phyloP scores from a whole-genome alignment of 805 yeast genomes.

The Cyberlindnera maritima region DNA sequence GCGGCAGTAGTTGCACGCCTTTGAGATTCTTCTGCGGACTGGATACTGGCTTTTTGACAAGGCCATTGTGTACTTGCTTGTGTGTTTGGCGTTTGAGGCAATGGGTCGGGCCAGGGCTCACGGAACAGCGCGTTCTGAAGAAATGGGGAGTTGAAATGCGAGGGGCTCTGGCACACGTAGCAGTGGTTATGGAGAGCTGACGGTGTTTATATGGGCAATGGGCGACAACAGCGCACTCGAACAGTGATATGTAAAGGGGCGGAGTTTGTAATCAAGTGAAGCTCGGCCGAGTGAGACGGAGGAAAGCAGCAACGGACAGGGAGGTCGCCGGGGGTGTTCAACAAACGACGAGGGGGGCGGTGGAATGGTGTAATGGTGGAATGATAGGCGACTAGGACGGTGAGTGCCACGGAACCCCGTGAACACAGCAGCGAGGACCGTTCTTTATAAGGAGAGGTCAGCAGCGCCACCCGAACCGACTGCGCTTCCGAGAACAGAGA shows the following conservation, averaged over 20 bases:
- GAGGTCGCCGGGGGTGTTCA: neutral
- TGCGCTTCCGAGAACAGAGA: neutral
- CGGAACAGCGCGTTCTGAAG: neutral
- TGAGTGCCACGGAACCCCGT: neutral
- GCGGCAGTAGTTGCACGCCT: conserved; percentile 42
- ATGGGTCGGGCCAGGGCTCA: neutral
- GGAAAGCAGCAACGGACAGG: neutral
- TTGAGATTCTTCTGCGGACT: conserved; percentile 33
- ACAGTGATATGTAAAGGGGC: neutral
- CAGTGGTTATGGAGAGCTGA: neutral
- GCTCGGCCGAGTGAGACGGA: neutral
- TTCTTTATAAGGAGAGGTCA: neutral
- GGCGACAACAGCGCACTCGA: neutral
- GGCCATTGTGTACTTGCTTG: neutral
- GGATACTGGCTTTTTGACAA: neutral
- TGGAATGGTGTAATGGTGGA: no score
- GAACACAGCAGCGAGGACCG: neutral
- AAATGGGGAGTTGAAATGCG: no score
- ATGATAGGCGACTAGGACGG: no score
- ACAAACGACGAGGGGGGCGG: no score
- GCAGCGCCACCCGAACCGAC: neutral
- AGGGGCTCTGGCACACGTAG: no score
- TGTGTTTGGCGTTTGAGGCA: neutral
- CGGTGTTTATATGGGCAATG: neutral
- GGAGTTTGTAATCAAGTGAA: neutral